Base-by-base conservation (phyloP, 2,329 filamentous ascomycete species). In the Coniochaeta prunicola region DNA sequence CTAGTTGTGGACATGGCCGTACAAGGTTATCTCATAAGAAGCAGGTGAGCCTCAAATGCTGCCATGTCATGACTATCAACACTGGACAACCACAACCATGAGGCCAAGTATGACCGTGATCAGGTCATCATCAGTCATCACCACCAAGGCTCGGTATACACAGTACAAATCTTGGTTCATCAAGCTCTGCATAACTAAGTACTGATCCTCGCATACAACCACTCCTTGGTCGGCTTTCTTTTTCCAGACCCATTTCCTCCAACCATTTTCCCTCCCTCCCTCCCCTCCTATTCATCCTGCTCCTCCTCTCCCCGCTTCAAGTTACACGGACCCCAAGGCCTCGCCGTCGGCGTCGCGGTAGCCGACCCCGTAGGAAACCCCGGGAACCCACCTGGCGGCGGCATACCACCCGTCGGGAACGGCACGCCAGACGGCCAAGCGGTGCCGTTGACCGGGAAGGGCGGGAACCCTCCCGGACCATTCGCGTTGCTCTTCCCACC, bases 401-500 rank as follows among this genome's bases (percentile, higher is more conserved):
- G 48, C 26, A 31, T 31, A n/a, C 40, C 40, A 4, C 48, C 53
- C 30, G 53, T 54, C 30, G 53, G 53, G 17, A 54, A 54, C 53
- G 53, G 53, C 53, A 54, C 53, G 30, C 53, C 53, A 2, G 53
- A 36, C 53, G 53, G 53, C 30, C 30, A 54, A 8, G 17, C 53
- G 30, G 53, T 54, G 53, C 30, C 30, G 12, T 54, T 54, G 30
- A 26, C 53, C 15, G 53, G 53, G 30, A 54, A 54, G 10, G 53
- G 53, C 53, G 53, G 53, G n/a, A 54, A 31, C 28, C 50, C 50
- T 4, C 50, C 50, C 2, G 28, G 24, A 5, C 12, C 21, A 6
- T 15, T 15, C 30, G 30, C 5, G 38, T 48, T 57, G 4, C 21
- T 19, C 55, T 57, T 31, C 24, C 66, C 66, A 3, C 61, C 64